Base-by-base conservation (phyloP, 75 land plant genomes). In the Cupressus sempervirens region DNA sequence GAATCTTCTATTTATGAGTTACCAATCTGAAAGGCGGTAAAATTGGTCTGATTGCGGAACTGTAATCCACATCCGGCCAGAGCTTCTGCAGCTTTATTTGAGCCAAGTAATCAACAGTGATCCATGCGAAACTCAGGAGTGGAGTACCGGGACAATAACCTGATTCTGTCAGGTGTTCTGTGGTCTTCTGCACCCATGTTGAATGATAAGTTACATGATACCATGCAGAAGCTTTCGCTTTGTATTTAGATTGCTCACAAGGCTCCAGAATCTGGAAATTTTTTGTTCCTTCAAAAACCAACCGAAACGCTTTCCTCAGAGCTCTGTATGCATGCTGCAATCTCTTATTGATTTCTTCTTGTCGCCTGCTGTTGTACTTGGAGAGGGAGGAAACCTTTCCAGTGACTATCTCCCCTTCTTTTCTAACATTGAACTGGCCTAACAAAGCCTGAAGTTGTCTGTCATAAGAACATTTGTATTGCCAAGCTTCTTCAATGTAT, bases 141-240 rank as follows among this genome's bases (percentile, higher is more conserved):
- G 86, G 86, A 4, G 45, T 65, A 11, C 80, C 58, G 6, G 43
- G 80, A 29, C 26, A 87, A 46, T 75, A 83, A 32, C 88, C 96
- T 13, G 87, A 82, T 36, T 85, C 90, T 84, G 56, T 86, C 62
- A 87, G 32, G 34, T 82, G 83, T 65, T 90, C 88, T 9, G 65
- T 29, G 35, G 89, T 29, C 73, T 87, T 91, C 83, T 90, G 84
- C 12, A 90, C 86, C 92, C 94, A 96, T 29, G 67, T 41, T 2
- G 89, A 93, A 83, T 93, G 94, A 68, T 97, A 97, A 0, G 95
- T 93, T 3, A 97, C 99, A 81, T 93, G 95, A 83, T 97, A 97
- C 99, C 98, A 96, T 13, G 99, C 98, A 20, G 94, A 96, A 67
- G 99, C 99, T 87, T 96, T 97, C 43, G 80, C 45, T 43, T 92